Percentiles rank a stretch among this genome's conserved stretches.
phyloP scores from a whole-genome alignment of 2,329 filamentous ascomycete genomes.

The Verticillium alfalfae region DNA sequence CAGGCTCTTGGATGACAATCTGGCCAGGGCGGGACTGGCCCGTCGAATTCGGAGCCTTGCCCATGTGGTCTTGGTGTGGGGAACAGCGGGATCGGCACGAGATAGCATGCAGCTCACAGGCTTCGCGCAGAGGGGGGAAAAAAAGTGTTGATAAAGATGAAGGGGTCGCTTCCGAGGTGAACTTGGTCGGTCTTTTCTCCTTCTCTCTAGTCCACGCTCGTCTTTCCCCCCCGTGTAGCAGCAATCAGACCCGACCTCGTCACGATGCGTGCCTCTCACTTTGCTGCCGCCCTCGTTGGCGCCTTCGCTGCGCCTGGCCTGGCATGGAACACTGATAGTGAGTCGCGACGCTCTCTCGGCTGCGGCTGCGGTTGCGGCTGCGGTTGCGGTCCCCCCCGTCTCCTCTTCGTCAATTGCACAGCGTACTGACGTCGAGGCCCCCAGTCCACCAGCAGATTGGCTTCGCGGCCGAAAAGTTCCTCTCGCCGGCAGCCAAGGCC shows the following conservation, averaged over 20 bases:
- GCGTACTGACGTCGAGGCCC: not conserved
- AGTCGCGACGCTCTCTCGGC: not conserved
- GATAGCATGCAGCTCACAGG: not conserved
- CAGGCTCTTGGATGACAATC: not conserved
- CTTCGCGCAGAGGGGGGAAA: not conserved
- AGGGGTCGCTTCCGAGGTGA: not conserved
- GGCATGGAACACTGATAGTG: slow-evolving; percentile 1
- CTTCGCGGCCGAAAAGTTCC: slow-evolving; percentile 11
- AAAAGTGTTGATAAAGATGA: not conserved
- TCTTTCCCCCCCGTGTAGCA: not conserved
- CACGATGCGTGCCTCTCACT: slow-evolving; percentile 1
- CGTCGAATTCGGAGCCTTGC: not conserved
- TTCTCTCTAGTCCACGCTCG: not conserved
- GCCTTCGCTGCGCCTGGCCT: slow-evolving; percentile 1
- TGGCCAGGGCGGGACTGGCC: not conserved
- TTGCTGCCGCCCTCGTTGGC: slow-evolving; percentile 1
- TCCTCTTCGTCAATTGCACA: not conserved
- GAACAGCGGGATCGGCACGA: not conserved
- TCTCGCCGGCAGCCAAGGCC: slow-evolving; percentile 6
- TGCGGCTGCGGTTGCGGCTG: not conserved
- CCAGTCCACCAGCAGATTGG: slow-evolving; percentile 11
- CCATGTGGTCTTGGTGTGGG: not conserved
- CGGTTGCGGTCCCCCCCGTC: not conserved
- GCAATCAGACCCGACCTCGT: not conserved
- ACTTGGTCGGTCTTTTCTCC: not conserved